Evolutionary conservation across 495 filamentous ascomycete species (phyloP).

Genomic region (Talaromyces wortmannii): DNA sequence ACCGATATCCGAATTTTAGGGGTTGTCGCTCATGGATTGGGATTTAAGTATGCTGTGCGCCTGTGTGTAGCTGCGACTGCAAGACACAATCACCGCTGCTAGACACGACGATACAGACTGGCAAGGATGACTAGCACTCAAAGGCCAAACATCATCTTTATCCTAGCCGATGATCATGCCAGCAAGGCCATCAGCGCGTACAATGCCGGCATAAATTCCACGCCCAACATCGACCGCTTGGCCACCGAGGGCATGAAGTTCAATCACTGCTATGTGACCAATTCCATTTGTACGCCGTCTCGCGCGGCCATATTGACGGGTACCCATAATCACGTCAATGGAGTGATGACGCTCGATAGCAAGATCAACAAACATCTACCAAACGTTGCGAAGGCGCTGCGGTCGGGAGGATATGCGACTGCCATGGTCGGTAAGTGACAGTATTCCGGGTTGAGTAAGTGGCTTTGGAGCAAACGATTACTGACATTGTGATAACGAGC

Average conservation of each 20-base stretch:
- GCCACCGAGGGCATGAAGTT: constrained; percentile 38
- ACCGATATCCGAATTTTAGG: no score
- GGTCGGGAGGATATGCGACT: constrained; percentile 31
- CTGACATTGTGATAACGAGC: no score
- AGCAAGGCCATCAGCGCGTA: constrained; percentile 33
- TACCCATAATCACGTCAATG: constrained; percentile 39
- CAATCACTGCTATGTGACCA: constrained; percentile 41
- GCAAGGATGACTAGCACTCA: no score
- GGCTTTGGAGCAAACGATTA: no score
- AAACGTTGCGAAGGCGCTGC: constrained; percentile 34
- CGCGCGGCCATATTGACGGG: constrained; percentile 35
- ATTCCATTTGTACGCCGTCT: constrained; percentile 37
- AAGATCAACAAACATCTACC: constrained; percentile 35
- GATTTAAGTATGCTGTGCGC: no score
- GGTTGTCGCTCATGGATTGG: no score
- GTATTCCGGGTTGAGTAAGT: no score
- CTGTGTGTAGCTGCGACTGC: no score
- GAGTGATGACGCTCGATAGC: constrained; percentile 29
- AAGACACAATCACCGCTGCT: no score
- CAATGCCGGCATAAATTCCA: constrained; percentile 34
- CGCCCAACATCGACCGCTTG: constrained; percentile 34
- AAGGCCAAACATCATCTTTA: constrained; percentile 35
- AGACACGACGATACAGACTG: no score
- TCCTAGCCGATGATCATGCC: constrained; percentile 43
- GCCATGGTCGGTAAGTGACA: constrained; percentile 20